These are phyloP conservation scores for Colletotrichum sp. DNA, from an alignment of 2,329 filamentous ascomycete genomes.

Conservation along the genomic window DNA sequence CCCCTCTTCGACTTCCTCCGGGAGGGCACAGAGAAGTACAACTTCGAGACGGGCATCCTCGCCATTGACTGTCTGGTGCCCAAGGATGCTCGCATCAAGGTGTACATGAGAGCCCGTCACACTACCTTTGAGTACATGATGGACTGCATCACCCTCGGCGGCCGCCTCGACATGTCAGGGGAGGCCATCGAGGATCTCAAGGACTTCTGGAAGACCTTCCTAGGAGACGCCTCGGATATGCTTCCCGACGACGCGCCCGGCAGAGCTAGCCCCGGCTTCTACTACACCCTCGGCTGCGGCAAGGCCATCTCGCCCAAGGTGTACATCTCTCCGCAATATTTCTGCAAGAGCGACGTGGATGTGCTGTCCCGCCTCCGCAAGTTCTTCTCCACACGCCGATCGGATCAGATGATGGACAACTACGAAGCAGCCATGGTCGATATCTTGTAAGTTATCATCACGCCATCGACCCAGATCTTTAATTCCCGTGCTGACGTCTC, in stretches of 20 bases:
- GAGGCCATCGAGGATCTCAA: conserved; percentile 12
- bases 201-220: conserved; percentile 9
- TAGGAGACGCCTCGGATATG: background rate
- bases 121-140: conserved; percentile 16
- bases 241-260: conserved; percentile 9
- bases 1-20: conserved; percentile 4
- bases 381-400: conserved; percentile 12
- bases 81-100: conserved; percentile 8
- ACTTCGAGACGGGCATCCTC: conserved; percentile 16
- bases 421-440: conserved; percentile 13
- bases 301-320: conserved; percentile 15
- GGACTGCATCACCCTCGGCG: conserved; percentile 16
- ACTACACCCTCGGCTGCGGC: conserved; percentile 14
- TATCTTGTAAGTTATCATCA: conserved; percentile 3
- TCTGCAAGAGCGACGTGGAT: conserved; percentile 6
- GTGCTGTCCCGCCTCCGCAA: conserved; percentile 8
- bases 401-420: conserved; percentile 18
- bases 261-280: conserved; percentile 12
- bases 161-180: conserved; percentile 15
- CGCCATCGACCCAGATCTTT: background rate
- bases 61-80: conserved; percentile 15
- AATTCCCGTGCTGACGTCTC: background rate
- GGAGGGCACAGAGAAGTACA: conserved; percentile 7
- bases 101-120: conserved; percentile 11
- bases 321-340: conserved; percentile 14